Conservation (phyloP, 2,329 filamentous ascomycete genomes). For the Monosporascus cannonballus region DNA sequence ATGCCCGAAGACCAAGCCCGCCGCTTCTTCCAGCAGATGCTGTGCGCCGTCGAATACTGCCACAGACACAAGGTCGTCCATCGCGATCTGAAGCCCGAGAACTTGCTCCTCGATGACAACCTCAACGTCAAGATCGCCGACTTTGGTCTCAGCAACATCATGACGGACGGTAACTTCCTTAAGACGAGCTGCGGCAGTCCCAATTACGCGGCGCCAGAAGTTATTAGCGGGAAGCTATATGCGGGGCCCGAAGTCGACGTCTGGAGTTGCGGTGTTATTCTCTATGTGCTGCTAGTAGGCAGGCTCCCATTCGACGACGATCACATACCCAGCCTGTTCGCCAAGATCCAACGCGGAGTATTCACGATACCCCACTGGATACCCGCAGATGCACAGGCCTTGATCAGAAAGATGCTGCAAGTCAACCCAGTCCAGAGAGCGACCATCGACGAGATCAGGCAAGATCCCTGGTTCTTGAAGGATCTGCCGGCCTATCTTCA, state of each 20-base stretch:
- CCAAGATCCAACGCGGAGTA: conserved; percentile 92
- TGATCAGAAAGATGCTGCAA: conserved; percentile 91
- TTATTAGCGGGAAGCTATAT: conserved; percentile 96
- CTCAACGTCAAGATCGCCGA: conserved; percentile 99
- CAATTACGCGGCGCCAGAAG: conserved; percentile 96
- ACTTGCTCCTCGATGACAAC: conserved; percentile 87
- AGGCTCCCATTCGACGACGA: conserved; percentile 95
- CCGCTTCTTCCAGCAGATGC: conserved; percentile 98
- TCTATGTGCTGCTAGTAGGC: conserved; percentile 76
- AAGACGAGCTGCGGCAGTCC: conserved; percentile 98
- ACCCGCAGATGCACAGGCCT: conserved; percentile 69
- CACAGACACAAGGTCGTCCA: conserved; percentile 99
- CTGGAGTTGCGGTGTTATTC: conserved; percentile 92
- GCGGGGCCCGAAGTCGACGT: conserved; percentile 97
- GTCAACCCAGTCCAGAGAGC: conserved; percentile 93
- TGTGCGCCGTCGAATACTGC: conserved; percentile 97
- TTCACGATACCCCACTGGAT: conserved; percentile 92
- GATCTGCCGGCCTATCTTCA: conserved; percentile 83
- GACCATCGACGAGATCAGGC: conserved; percentile 86
- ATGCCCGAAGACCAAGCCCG: conserved; percentile 90
- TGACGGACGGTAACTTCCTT: conserved; percentile 98
- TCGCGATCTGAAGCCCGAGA: conserved; percentile 95
- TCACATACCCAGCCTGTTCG: conserved; percentile 94
- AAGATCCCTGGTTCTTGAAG: conserved; percentile 89
- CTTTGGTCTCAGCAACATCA: conserved; percentile 98